Evolutionary conservation across 805 yeast genomes (phyloP).

Genomic region (Zygoascus flipseniorum): DNA sequence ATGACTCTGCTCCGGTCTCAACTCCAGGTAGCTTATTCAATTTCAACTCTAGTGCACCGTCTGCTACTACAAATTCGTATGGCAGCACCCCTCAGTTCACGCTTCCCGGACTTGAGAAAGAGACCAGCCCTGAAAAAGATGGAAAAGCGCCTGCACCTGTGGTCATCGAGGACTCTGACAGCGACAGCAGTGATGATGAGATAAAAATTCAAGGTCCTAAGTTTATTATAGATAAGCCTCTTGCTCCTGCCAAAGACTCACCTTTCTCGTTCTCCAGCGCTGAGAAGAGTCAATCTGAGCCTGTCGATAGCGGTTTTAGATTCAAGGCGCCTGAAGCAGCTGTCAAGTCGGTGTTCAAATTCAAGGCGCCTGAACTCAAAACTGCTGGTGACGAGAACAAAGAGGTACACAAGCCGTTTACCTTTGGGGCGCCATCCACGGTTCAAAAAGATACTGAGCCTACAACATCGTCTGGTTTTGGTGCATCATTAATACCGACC

Average conservation of each 20-base stretch:
- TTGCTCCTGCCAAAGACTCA: constrained; percentile 39
- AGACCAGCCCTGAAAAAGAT: not conserved
- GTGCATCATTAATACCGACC: constrained; percentile 3
- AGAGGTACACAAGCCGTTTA: not conserved
- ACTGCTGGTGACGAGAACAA: not conserved
- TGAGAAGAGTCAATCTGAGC: constrained; percentile 20
- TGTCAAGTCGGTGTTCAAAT: constrained; percentile 6
- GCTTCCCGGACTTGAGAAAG: not conserved
- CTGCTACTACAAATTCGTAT: not conserved
- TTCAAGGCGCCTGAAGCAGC: constrained; percentile 26
- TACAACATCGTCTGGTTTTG: constrained; percentile 21
- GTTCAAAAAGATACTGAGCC: not conserved
- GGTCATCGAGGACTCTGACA: not conserved
- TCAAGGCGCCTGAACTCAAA: not conserved
- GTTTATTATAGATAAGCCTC: constrained; percentile 42
- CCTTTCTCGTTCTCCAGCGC: constrained; percentile 36
- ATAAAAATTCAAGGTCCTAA: constrained; percentile 66
- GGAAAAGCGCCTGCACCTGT: not conserved
- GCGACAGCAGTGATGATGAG: constrained; percentile 49
- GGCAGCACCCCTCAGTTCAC: not conserved
- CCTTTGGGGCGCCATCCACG: constrained; percentile 4
- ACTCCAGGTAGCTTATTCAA: not conserved
- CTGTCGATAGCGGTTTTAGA: constrained; percentile 24
- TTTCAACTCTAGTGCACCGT: not conserved
- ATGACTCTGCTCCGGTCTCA: not conserved